Percentiles rank a stretch among this genome's conserved stretches.
Evolutionary conservation across 108 stramenopile genomes (phyloP).

Genomic region (Cyclotella distinguenda): DNA sequence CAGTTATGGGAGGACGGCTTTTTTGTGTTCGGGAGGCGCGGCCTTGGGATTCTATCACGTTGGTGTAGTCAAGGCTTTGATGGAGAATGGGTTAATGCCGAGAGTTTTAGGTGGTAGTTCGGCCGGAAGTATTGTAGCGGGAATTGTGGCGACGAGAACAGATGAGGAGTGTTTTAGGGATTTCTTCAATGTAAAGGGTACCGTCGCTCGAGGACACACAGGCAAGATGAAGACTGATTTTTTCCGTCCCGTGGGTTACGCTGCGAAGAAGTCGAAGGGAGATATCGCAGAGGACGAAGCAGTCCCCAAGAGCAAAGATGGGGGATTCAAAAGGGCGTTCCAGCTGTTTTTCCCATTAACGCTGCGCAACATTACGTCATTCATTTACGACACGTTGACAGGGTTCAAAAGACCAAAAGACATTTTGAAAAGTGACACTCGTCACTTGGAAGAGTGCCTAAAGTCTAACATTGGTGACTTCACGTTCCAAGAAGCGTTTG

Average conservation of each 20-base stretch:
- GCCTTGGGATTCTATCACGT: conserved; percentile 96
- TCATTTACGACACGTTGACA: conserved; percentile 72
- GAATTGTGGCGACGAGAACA: conserved; percentile 90
- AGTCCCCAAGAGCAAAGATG: conserved; percentile 56
- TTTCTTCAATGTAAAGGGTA: conserved; percentile 81
- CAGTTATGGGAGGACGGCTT: conserved; percentile 95
- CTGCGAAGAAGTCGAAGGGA: conserved; percentile 3
- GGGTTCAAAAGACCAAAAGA: conserved; percentile 77
- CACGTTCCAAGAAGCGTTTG: conserved; percentile 98
- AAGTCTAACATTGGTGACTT: conserved; percentile 89
- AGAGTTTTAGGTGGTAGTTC: conserved; percentile 96
- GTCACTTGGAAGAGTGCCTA: conserved; percentile 84
- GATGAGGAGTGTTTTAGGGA: conserved; percentile 90
- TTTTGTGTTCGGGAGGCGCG: conserved; percentile 93
- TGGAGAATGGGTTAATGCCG: conserved; percentile 91
- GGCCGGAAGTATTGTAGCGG: conserved; percentile 94
- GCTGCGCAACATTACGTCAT: conserved; percentile 59
- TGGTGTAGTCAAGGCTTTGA: conserved; percentile 93
- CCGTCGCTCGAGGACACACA: conserved; percentile 79
- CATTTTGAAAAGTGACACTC: conserved; percentile 89
- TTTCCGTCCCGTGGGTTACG: conserved; percentile 72
- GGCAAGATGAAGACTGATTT: conserved; percentile 82
- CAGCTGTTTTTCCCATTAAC: conserved; percentile 74
- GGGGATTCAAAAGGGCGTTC: conserved; percentile 71
- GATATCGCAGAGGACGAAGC: conserved; percentile 17